These are phyloP conservation scores for Candida loeiensis DNA, from an alignment of 805 yeast species.

Conservation along the genomic window DNA sequence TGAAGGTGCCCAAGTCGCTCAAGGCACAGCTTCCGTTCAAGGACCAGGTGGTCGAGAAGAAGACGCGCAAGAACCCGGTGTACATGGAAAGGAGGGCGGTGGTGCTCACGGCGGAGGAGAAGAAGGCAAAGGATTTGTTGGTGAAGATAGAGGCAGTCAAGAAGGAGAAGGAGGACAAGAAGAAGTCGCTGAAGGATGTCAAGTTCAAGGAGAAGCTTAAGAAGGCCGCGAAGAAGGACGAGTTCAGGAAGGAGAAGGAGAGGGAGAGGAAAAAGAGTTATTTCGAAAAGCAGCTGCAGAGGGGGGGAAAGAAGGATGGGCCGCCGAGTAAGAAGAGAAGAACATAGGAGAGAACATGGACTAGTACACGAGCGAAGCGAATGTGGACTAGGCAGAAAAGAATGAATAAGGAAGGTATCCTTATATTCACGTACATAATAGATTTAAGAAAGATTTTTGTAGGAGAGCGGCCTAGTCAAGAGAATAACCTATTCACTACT, in stretches of 20 bases:
- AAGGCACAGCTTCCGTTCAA: conserved; percentile 82
- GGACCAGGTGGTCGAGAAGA: conserved; percentile 85
- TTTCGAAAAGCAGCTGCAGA: conserved; percentile 62
- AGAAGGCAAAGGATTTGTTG: conserved; percentile 85
- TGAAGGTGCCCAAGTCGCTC: conserved; percentile 78
- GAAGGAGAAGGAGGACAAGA: conserved; percentile 80
- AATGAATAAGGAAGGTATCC: background rate
- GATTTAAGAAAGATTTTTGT: too few relatives aligned
- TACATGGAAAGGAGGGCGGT: conserved; percentile 90
- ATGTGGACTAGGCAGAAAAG: background rate
- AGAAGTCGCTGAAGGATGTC: conserved; percentile 66
- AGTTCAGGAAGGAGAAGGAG: conserved; percentile 66
- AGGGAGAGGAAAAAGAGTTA: conserved; percentile 83
- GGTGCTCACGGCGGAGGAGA: conserved; percentile 86
- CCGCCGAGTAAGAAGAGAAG: background rate
- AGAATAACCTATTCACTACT: too few relatives aligned
- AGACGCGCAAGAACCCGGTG: conserved; percentile 78
- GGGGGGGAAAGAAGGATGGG: conserved; percentile 42
- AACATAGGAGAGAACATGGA: background rate
- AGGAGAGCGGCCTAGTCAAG: too few relatives aligned
- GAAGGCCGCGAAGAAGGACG: conserved; percentile 72
- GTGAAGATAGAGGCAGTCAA: conserved; percentile 82
- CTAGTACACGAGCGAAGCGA: background rate
- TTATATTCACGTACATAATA: too few relatives aligned
- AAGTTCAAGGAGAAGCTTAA: conserved; percentile 73